Base-by-base conservation (phyloP, 768 basidiomycete species). In the Rhodotorula diobovata region DNA sequence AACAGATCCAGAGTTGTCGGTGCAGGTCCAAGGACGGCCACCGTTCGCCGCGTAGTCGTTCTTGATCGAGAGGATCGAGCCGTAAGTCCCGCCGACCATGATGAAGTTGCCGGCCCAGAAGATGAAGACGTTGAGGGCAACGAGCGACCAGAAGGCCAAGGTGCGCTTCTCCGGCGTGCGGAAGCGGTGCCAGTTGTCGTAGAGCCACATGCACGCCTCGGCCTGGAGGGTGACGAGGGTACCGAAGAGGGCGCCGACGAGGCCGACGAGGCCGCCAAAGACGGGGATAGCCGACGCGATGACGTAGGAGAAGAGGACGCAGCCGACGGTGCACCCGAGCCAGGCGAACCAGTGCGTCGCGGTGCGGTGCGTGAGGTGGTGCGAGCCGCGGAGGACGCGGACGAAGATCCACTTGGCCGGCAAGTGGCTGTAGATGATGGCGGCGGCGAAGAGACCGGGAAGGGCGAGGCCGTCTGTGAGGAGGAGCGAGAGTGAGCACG, bases 371-470 rank as follows among this genome's bases (percentile, higher is more conserved):
- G 73, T 72, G 0, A 78, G 45, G 66, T 78, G 78, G 28, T 35
- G 43, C 11, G 69, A 70, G 53, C 70, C 61, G 46, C 76, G 74
- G 25, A 77, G 69, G 41, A 58, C 28, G 9, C 75, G 73, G 28
- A 78, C 76, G 39, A 78, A 77, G 54, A 73, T 57, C 68, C 68
- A 78, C 66, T 77, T 77, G 66, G 68, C 66, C 23, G 63, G 32
- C 34, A 54, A 6, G 46, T 63, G 54, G 23, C 45, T 57, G 60
- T 62, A 68, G 37, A 62, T 68, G 53, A 68, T 54, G n/a, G 58
- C 48, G 10, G 67, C 63, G n/a, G 71, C 72, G 37, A 76, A 62
- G 8, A 77, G 63, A 20, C 75, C 78, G 18, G 74, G 76, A 4
- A 77, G 53, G 28, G 73, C 76, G 53, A 78, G 66, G 32, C 76